Conservation (phyloP, 2,329 filamentous ascomycete genomes). For the Mycosphaerella arachidis region DNA sequence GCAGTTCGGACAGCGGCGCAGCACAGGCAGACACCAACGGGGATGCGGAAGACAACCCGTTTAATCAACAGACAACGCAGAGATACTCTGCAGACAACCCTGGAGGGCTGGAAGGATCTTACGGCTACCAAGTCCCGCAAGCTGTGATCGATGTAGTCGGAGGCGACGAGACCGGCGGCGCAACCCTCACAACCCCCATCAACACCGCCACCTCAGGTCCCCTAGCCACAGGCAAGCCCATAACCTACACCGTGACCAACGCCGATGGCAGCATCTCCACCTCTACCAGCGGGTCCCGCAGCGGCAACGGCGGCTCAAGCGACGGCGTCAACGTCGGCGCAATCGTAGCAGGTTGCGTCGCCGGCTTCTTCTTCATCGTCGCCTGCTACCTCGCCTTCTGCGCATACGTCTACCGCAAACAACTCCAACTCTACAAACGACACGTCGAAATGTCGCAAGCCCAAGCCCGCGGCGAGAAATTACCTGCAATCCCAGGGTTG, state of each 20-base stretch:
- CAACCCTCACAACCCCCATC: constrained; percentile 62
- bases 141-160: constrained; percentile 63
- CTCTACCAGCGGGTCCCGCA: constrained; percentile 43
- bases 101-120: constrained; percentile 54
- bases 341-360: constrained; percentile 57
- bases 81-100: constrained; percentile 42
- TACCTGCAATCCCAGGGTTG: constrained; percentile 28
- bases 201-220: constrained; percentile 63
- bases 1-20: constrained; percentile 8
- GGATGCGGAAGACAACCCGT: constrained; percentile 18
- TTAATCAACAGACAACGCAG: constrained; percentile 51
- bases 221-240: constrained; percentile 63
- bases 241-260: constrained; percentile 64
- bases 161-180: constrained; percentile 60
- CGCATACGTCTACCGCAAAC: constrained; percentile 67
- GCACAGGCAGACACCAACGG: constrained; percentile 8
- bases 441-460: constrained; percentile 62
- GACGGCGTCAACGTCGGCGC: constrained; percentile 48
- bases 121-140: constrained; percentile 66
- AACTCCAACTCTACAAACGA: constrained; percentile 64
- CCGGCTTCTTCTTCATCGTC: constrained; percentile 59
- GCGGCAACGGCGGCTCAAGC: background rate
- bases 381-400: constrained; percentile 66
- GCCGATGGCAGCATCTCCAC: constrained; percentile 38
- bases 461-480: constrained; percentile 35